Percentiles rank a stretch among this genome's conserved stretches.
Conservation (phyloP, 2,329 filamentous ascomycete species). For the Penicillium decumbens region DNA sequence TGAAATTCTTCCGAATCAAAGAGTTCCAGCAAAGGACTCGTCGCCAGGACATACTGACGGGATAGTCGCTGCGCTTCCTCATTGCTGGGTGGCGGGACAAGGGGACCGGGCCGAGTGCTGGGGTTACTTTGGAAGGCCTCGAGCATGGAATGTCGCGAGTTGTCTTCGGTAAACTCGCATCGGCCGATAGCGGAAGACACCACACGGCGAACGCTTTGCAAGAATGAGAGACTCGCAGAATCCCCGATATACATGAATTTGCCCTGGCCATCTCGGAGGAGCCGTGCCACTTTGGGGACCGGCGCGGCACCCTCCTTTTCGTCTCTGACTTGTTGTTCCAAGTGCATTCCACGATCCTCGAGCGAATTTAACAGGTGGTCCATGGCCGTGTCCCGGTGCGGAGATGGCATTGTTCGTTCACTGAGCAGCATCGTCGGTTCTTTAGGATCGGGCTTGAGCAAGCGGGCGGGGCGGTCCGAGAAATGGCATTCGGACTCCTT, state of each 20-base stretch:
- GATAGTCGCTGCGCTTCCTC: slow-evolving; percentile 42
- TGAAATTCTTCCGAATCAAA: slow-evolving; percentile 46
- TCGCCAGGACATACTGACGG: slow-evolving; percentile 44
- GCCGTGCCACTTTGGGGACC: slow-evolving; percentile 40
- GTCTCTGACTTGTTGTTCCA: slow-evolving; percentile 28
- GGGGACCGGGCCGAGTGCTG: slow-evolving; percentile 27
- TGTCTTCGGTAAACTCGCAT: slow-evolving; percentile 41
- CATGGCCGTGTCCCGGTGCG: slow-evolving; percentile 34
- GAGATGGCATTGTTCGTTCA: slow-evolving; percentile 28
- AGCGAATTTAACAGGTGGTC: slow-evolving; percentile 32
- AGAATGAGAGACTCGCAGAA: slow-evolving; percentile 50
- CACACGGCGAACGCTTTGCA: slow-evolving; percentile 51
- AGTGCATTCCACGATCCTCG: slow-evolving; percentile 28
- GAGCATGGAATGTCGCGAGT: slow-evolving; percentile 41
- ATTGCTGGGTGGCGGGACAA: slow-evolving; percentile 30
- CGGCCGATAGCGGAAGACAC: slow-evolving; percentile 45
- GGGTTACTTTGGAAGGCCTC: slow-evolving; percentile 37
- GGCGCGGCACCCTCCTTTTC: slow-evolving; percentile 33
- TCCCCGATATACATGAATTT: slow-evolving; percentile 54
- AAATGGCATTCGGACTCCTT: slow-evolving; percentile 42
- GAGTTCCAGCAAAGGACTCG: slow-evolving; percentile 47
- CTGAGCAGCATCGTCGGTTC: slow-evolving; percentile 33
- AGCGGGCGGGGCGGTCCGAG: slow-evolving; percentile 33
- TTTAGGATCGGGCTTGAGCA: slow-evolving; percentile 31
- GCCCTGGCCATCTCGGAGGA: slow-evolving; percentile 50